Evolutionary conservation across 1,284 basidiomycete genomes (phyloP).

Genomic region (Apiotrichum laibachii): DNA sequence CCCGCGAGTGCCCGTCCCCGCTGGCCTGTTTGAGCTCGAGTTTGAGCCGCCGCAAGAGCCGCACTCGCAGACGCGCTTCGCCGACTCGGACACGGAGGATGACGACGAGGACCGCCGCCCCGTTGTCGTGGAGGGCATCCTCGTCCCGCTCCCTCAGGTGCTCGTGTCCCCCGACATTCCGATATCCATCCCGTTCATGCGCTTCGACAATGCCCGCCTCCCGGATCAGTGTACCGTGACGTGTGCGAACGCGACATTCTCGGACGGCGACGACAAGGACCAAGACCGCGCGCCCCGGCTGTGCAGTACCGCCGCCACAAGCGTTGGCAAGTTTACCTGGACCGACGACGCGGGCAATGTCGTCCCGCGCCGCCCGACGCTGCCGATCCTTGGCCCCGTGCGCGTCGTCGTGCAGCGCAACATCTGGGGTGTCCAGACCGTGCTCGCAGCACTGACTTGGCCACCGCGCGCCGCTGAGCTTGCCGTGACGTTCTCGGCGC

Average conservation of each 20-base stretch:
- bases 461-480: slow-evolving; percentile 25
- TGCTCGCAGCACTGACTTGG: slow-evolving; percentile 27
- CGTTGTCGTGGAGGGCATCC: slow-evolving; percentile 23
- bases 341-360: slow-evolving; percentile 13
- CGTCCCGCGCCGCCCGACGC: slow-evolving; percentile 1
- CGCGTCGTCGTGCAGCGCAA: slow-evolving; percentile 23
- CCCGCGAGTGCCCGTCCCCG: slow-evolving; percentile 13
- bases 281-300: neutral
- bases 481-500: slow-evolving; percentile 12
- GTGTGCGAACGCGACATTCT: slow-evolving; percentile 9
- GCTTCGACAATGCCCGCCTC: slow-evolving; percentile 17
- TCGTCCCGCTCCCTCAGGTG: slow-evolving; percentile 28
- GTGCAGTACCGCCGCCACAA: slow-evolving; percentile 6
- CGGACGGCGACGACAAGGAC: neutral
- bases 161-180: slow-evolving; percentile 28
- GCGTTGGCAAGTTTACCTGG: slow-evolving; percentile 27
- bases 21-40: slow-evolving; percentile 28
- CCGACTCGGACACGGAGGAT: slow-evolving; percentile 2
- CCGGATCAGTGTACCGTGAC: slow-evolving; percentile 8
- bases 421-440: slow-evolving; percentile 26
- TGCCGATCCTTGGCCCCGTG: slow-evolving; percentile 27
- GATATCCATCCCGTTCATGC: slow-evolving; percentile 31
- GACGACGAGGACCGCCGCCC: slow-evolving; percentile 17
- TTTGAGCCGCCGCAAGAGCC: slow-evolving; percentile 5
- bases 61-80: too few species aligned